Base-by-base conservation (phyloP, 768 basidiomycete species). In the Mycena filopes region DNA sequence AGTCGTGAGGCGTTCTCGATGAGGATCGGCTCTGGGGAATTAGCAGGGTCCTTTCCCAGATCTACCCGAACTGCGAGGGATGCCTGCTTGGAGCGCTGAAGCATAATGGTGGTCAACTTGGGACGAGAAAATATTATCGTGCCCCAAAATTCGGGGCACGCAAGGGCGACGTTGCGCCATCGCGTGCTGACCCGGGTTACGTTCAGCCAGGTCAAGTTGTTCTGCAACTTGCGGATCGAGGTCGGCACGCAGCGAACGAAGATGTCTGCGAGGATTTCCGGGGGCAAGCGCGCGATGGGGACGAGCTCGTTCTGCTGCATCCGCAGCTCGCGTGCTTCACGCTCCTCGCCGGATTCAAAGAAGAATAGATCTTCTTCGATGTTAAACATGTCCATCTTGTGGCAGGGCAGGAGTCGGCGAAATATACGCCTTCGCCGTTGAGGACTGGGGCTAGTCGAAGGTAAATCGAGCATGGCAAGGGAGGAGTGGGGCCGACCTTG, bases 71-170 rank as follows among this genome's bases (percentile, higher is more conserved):
- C 36, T 10, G 63, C 31, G 15, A 71, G 49, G 10, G 70, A 56
- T 21, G 55, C 54, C 36, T 46, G 50, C 29, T 61, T 67, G 21
- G 68, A 70, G 6, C 70, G 68, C 47, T 50, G 49, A 31, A 71
- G 66, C 70, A 71, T 70, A 23, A 61, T 41, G 10, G 61, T 46
- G 20, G 68, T 71, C 62, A 51, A 66, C 31, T 67, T 61, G 1
- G 68, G 66, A 16, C 53, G 60, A 2, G 68, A 67, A 31, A 71
- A 56, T 31, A 69, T 23, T n/a, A 70, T 41, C 3, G 63, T 63
- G 43, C 53, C 54, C 70, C 70, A 71, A 10, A 70, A 64, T 16
- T 68, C 62, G 20, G 68, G 65, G 41, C 68, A 67, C n/a, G 45
- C 48, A 3, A 71, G 50, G 5, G 68, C 68, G 25, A 71, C 55